These are phyloP conservation scores for Acephala macrosclerotiorum DNA, from an alignment of 2,329 filamentous ascomycete species.

Conservation along the genomic window DNA sequence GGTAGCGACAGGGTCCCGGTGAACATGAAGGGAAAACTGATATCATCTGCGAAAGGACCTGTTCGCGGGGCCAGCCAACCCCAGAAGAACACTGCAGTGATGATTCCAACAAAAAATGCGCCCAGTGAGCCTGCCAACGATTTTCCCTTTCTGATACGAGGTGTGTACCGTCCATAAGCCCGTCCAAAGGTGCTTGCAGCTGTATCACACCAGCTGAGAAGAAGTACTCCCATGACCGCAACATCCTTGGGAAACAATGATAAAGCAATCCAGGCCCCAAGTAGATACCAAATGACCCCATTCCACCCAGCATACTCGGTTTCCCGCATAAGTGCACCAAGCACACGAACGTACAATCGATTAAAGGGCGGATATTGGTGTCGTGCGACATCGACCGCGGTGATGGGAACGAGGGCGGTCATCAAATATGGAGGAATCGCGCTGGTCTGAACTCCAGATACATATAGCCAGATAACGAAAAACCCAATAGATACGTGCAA, in stretches of 20 bases:
- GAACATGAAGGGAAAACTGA: slow-evolving; percentile 80
- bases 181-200: slow-evolving; percentile 94
- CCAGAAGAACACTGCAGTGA: slow-evolving; percentile 87
- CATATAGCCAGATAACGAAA: slow-evolving; percentile 86
- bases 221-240: slow-evolving; percentile 84
- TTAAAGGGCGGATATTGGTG: slow-evolving; percentile 86
- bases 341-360: slow-evolving; percentile 79
- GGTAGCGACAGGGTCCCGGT: slow-evolving; percentile 79
- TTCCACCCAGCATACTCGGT: slow-evolving; percentile 95
- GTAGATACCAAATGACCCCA: slow-evolving; percentile 94
- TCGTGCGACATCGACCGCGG: slow-evolving; percentile 80
- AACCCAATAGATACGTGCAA: slow-evolving; percentile 98
- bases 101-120: slow-evolving; percentile 82
- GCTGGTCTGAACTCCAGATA: slow-evolving; percentile 76
- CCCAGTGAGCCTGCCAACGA: slow-evolving; percentile 88
- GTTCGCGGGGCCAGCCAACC: slow-evolving; percentile 78
- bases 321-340: slow-evolving; percentile 96
- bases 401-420: slow-evolving; percentile 81
- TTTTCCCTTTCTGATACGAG: slow-evolving; percentile 84
- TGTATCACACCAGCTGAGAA: slow-evolving; percentile 98
- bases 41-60: slow-evolving; percentile 73
- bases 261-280: slow-evolving; percentile 87
- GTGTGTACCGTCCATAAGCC: slow-evolving; percentile 88
- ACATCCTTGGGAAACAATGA: slow-evolving; percentile 93
- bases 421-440: slow-evolving; percentile 87